Evolutionary conservation across 768 basidiomycete species (phyloP).

Genomic region (Leccinum sublutescens): DNA sequence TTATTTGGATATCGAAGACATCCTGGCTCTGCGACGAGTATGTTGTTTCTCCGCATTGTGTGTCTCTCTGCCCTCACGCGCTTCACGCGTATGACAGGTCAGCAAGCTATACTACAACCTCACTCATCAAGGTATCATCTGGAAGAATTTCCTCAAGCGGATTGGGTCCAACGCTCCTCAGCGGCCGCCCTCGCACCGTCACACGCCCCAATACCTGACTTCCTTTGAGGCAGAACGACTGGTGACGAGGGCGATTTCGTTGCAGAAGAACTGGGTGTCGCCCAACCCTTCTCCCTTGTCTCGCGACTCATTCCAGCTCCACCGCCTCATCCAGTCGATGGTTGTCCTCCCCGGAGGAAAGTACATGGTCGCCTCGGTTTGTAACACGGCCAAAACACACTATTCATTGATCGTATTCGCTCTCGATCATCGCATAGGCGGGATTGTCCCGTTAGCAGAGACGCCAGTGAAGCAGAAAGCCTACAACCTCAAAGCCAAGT

Average conservation of each 20-base stretch:
- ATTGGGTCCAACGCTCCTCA: slow-evolving; percentile 59
- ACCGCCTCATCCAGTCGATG: slow-evolving; percentile 49
- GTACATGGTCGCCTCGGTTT: slow-evolving; percentile 61
- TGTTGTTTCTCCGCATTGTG: slow-evolving; percentile 6
- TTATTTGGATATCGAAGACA: slow-evolving; percentile 38
- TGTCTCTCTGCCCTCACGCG: not conserved
- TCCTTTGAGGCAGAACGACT: slow-evolving; percentile 51
- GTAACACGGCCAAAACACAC: slow-evolving; percentile 40
- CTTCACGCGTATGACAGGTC: slow-evolving; percentile 38
- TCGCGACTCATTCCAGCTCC: slow-evolving; percentile 25
- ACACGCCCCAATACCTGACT: slow-evolving; percentile 33
- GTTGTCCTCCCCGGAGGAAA: slow-evolving; percentile 64
- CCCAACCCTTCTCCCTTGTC: slow-evolving; percentile 34
- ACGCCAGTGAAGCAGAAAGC: slow-evolving; percentile 50
- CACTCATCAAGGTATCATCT: slow-evolving; percentile 65
- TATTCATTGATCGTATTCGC: slow-evolving; percentile 54
- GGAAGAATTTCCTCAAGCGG: slow-evolving; percentile 60
- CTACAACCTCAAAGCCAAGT: slow-evolving; percentile 59
- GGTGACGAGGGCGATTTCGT: slow-evolving; percentile 56
- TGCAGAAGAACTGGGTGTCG: slow-evolving; percentile 59
- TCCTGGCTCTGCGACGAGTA: slow-evolving; percentile 38
- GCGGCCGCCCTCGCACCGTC: slow-evolving; percentile 56
- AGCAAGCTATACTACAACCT: slow-evolving; percentile 58
- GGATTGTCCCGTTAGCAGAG: slow-evolving; percentile 46
- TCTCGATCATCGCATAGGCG: slow-evolving; percentile 50